Conservation (phyloP, 2,329 filamentous ascomycete species). For the Plenodomus lindquistii region DNA sequence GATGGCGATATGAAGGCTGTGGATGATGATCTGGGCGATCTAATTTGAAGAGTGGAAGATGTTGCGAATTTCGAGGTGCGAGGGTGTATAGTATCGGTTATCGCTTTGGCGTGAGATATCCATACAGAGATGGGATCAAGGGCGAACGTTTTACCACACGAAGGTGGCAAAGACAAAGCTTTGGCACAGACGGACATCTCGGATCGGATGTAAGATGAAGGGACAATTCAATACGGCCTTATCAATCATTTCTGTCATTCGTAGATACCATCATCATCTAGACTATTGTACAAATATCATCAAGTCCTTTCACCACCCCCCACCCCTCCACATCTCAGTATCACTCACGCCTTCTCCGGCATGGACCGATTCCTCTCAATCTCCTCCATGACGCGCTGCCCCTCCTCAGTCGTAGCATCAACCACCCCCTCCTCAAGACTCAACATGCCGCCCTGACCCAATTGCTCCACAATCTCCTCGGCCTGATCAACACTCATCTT, state of each 20-base stretch:
- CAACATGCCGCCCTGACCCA: constrained; percentile 84
- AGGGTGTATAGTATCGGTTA: neutral
- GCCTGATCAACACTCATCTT: constrained; percentile 88
- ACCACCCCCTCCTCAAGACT: constrained; percentile 93
- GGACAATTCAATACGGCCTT: neutral
- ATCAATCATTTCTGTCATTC: constrained; percentile 2
- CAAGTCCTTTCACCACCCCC: neutral
- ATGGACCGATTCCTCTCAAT: constrained; percentile 54
- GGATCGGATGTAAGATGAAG: neutral
- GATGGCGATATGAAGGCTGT: constrained; percentile 60
- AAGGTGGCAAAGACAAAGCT: too few relatives aligned
- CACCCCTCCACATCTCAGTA: neutral
- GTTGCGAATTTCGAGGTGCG: neutral
- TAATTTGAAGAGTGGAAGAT: constrained; percentile 40
- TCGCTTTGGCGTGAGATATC: neutral
- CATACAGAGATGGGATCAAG: neutral
- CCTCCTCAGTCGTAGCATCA: constrained; percentile 89
- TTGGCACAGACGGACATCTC: neutral
- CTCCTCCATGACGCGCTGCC: constrained; percentile 74
- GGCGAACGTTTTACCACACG: neutral
- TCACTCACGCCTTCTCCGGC: constrained; percentile 43
- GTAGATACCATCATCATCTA: constrained; percentile 5
- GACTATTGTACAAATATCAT: constrained; percentile 13
- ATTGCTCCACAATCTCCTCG: constrained; percentile 78
- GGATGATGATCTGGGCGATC: constrained; percentile 64